Evolutionary conservation across 169 alveolate species (phyloP), one percentile per base, ranked within the genome.

Genomic region (Babesia divergens): DNA sequence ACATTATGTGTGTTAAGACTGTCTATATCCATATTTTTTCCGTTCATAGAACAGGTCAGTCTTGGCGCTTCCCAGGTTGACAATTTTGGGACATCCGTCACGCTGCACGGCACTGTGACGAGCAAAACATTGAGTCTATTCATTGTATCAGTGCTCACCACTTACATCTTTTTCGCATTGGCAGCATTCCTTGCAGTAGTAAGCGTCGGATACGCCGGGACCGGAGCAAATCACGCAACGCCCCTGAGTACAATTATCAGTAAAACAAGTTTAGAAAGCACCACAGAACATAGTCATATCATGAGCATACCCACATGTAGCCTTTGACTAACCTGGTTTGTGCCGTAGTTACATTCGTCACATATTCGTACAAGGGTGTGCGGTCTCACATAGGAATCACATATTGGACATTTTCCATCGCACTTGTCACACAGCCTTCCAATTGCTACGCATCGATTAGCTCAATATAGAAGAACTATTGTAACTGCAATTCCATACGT

Each of bases 41-140:
- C 98, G 84, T 74, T 96, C 99, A 76, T 97, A 98, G 90, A 96
- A 95, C 59, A 94, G 88, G 91, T 98, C 99, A 28, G 99, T 95
- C 80, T 94, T 96, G 18, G 99, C 98, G 53, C 97, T 92, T 13
- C 99, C 99, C 60, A 98, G 87, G 89, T 97, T 98, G 16, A 97
- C 96, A 28, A 98, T 97, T 86, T 96, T 98, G 4, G 99, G 99
- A 74, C 99, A 98, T 11, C 99, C 99, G 89, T 98, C 99, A 49
- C 99, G 67, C 95, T 92, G 28, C 22, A 0, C 53, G 16, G 49
- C 35, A 22, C 26, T 8, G 22, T 20, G 29, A 13, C 9, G 28
- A 11, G 14, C 22, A 18, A 13, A 34, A 40, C 9, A n/a, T 24
- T 67, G 29, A 26, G 24, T 66, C 24, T 16, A 44, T 6, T 55